Base-by-base conservation (phyloP, 1,139 yeast genomes). In the Suhomyces panamericanus region DNA sequence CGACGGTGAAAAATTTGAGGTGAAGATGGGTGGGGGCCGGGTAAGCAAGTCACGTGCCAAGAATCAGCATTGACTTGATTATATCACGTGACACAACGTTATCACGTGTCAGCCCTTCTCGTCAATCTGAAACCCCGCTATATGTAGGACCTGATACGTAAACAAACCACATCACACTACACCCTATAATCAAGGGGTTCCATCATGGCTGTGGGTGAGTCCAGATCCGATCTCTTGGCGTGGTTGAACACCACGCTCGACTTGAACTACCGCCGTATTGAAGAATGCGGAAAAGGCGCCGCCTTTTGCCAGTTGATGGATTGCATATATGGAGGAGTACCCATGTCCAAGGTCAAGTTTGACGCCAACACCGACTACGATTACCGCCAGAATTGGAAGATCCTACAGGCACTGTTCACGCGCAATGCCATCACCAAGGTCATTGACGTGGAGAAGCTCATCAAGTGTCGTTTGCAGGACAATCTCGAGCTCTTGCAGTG, bases 241-340 rank as follows among this genome's bases (percentile, higher is more conserved):
- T 95, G 99, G 98, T 75, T 93, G 53, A 91, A 91, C 60, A 72
- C 77, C 40, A 78, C 87, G 6, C 73, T 89, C 36, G 78, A 77
- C 42, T 65, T 90, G 35, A 75, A 82, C 51, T 80, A 87, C 56
- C 75, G 82, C 42, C 89, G 87, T 58, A 86, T 93, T 2, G 99
- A 95, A 60, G 93, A 90, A 64, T 86, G 96, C 61, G 99, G 99
- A 15, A 82, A 86, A 3, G 99, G 99, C 3, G 96, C 96, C 0
- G 95, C 89, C 3, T 91, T 87, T 63, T 90, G 98, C 65, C 97
- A 91, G 65, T 77, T 93, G 41, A 77, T 91, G 73, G 97, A 93
- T 64, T 81, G 91, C 20, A 81, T 93, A 27, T 87, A 77, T 57
- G 83, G 86, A 20, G 96, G 88, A 53, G 76, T 91, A 13, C 93